Percentiles rank a stretch among this genome's conserved stretches.
phyloP scores from a whole-genome alignment of 2,329 filamentous ascomycete genomes.

The Seiridium unicorne region DNA sequence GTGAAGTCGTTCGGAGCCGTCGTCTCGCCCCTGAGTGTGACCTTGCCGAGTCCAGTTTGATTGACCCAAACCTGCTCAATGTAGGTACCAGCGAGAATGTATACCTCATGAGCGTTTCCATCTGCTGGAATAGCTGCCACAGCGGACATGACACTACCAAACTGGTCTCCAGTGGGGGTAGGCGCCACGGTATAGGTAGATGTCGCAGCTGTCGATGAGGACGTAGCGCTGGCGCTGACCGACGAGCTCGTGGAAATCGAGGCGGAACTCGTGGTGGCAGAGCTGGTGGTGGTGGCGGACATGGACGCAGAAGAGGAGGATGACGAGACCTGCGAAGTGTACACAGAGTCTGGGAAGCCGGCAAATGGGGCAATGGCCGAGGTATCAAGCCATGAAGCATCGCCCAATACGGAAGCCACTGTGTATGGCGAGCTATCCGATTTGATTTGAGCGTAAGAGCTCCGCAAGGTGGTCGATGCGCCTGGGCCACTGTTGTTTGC shows the following conservation, averaged over 20 bases:
- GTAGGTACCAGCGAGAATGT: conserved; percentile 38
- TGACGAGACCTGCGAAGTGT: conserved; percentile 13
- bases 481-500: conserved; percentile 31
- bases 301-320: conserved; percentile 5
- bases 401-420: conserved; percentile 22
- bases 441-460: conserved; percentile 18
- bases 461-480: conserved; percentile 18
- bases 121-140: conserved; percentile 41
- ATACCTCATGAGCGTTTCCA: conserved; percentile 35
- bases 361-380: conserved; percentile 24
- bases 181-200: conserved; percentile 28
- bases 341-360: conserved; percentile 26
- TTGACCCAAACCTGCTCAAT: conserved; percentile 36
- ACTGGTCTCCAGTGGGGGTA: conserved; percentile 34
- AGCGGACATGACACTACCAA: conserved; percentile 38
- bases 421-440: conserved; percentile 15
- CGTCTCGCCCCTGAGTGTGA: conserved; percentile 33
- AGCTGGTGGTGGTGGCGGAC: neutral
- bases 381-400: conserved; percentile 29
- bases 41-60: conserved; percentile 34
- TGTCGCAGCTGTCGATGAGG: neutral
- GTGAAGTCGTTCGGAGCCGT: conserved; percentile 31
- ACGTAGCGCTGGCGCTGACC: neutral
- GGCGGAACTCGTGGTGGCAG: conserved; percentile 7
- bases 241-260: neutral